Conservation (phyloP, 2,329 filamentous ascomycete species). For the Aspergillus nomiae region DNA sequence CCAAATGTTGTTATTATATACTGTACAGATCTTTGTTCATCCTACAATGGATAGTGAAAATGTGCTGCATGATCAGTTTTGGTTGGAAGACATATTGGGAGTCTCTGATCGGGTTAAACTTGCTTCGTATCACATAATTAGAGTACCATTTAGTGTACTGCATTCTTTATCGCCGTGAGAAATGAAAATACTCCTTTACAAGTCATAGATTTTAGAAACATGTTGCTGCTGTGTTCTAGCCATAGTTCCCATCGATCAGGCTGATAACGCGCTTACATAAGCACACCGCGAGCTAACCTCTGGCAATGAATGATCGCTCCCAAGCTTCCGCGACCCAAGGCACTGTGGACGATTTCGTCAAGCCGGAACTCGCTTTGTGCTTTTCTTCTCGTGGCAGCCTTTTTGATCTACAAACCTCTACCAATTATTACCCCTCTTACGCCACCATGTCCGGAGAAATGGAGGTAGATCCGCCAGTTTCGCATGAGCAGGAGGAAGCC, state of each 20-base stretch:
- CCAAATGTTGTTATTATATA: background rate
- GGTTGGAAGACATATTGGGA: background rate
- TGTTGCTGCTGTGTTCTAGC: background rate
- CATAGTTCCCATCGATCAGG: background rate
- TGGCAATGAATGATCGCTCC: background rate
- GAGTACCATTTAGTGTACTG: background rate
- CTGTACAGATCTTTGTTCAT: background rate
- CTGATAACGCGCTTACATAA: slow-evolving; percentile 1
- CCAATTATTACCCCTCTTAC: background rate
- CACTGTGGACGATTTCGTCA: background rate
- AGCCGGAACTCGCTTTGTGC: background rate
- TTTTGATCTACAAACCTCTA: background rate
- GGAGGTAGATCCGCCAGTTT: slow-evolving; percentile 46
- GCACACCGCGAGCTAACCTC: background rate
- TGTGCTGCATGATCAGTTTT: background rate
- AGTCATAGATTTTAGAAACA: background rate
- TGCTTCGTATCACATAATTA: background rate
- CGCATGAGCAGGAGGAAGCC: slow-evolving; percentile 31
- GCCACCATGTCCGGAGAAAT: slow-evolving; percentile 46
- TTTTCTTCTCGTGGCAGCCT: background rate
- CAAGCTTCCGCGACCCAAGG: background rate
- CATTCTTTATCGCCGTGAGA: background rate
- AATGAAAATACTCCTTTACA: background rate
- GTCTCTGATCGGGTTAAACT: background rate
- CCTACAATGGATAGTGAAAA: background rate